A percentile compares a stretch with the other conserved stretches of the same genome.
Conservation (phyloP, 495 filamentous ascomycete species). For the Aspergillus wentii region DNA sequence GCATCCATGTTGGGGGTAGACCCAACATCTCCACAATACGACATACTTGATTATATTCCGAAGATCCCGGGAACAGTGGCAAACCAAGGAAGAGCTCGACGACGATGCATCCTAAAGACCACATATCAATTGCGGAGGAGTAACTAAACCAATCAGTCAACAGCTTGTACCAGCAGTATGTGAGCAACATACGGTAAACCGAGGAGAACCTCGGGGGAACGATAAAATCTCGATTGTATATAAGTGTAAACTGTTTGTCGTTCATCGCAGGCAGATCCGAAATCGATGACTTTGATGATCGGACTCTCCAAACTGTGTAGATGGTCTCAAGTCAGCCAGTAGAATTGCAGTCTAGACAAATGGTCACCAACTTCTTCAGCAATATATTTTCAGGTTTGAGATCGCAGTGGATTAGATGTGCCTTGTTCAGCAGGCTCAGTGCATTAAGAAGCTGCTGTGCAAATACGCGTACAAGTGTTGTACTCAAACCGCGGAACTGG, state of each 20-base stretch:
- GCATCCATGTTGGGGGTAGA: slow-evolving; percentile 96
- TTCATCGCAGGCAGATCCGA: slow-evolving; percentile 97
- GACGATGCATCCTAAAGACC: slow-evolving; percentile 98
- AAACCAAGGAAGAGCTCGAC: slow-evolving; percentile 96
- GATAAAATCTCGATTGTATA: slow-evolving; percentile 97
- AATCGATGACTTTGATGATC: slow-evolving; percentile 99
- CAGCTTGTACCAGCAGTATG: slow-evolving; percentile 10
- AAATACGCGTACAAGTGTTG: slow-evolving; percentile 95
- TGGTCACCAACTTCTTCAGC: slow-evolving; percentile 73
- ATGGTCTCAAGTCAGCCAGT: too few species aligned
- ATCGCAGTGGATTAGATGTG: slow-evolving; percentile 96
- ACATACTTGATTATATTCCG: slow-evolving; percentile 97
- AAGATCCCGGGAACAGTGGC: slow-evolving; percentile 94
- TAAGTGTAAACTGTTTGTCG: slow-evolving; percentile 99
- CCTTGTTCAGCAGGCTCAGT: slow-evolving; percentile 89
- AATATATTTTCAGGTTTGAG: slow-evolving; percentile 98
- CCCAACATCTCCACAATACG: slow-evolving; percentile 98
- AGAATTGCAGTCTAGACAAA: too few species aligned
- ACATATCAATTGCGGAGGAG: slow-evolving; percentile 99
- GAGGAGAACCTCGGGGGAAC: slow-evolving; percentile 92
- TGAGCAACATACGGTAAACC: slow-evolving; percentile 67
- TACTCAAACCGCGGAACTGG: slow-evolving; percentile 96
- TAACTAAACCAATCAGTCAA: too few species aligned
- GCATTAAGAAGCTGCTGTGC: slow-evolving; percentile 95
- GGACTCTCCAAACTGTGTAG: slow-evolving; percentile 78